Conservation (phyloP, 148 eudicot genomes). For the Fallopia convolvulus region DNA sequence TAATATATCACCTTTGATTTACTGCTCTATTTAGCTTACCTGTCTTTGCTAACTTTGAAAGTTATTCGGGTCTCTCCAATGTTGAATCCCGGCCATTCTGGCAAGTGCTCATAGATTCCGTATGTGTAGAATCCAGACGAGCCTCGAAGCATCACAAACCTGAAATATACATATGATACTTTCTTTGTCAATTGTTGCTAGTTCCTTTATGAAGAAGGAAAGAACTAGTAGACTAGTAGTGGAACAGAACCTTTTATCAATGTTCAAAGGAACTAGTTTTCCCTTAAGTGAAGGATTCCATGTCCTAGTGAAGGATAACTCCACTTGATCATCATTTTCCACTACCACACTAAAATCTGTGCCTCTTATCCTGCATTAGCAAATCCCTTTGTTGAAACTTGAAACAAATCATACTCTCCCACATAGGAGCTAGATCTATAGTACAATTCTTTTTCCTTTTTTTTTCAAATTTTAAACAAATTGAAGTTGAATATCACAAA, state of each 20-base stretch:
- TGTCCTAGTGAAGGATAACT: slow-evolving; percentile 70
- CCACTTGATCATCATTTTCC: slow-evolving; percentile 65
- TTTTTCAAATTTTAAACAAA: background rate
- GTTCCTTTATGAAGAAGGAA: background rate
- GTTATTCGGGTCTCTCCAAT: slow-evolving; percentile 14
- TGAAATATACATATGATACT: slow-evolving; percentile 10
- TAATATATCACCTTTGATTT: background rate
- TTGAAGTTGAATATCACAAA: background rate
- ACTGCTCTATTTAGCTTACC: slow-evolving; percentile 4
- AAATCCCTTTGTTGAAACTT: background rate
- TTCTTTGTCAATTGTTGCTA: background rate
- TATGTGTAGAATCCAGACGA: slow-evolving; percentile 59
- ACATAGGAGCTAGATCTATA: too few relatives aligned
- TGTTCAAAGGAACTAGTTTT: slow-evolving; percentile 69
- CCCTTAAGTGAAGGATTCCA: slow-evolving; percentile 68
- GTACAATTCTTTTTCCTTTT: too few relatives aligned
- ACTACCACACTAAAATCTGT: slow-evolving; percentile 53
- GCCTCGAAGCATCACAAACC: slow-evolving; percentile 58
- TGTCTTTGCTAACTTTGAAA: slow-evolving; percentile 16
- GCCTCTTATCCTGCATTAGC: slow-evolving; percentile 45
- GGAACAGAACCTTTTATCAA: slow-evolving; percentile 64
- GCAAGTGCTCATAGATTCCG: slow-evolving; percentile 44
- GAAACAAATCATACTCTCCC: too few relatives aligned
- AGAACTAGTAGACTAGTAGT: background rate
- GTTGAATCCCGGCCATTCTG: slow-evolving; percentile 23